phyloP scores from a whole-genome alignment of 306 rosid species.

The Cucumis sativus region Cucumber_9930_V3 NC_026655.2:25148501-25149000 shows the following conservation, averaged over 20 bases:
- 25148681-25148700: not conserved
- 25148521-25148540: conserved; percentile 50
- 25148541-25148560: conserved; percentile 56
- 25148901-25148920: not conserved
- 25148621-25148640: conserved; percentile 51
- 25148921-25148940: not conserved
- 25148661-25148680: not conserved
- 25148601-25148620: conserved; percentile 49
- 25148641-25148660: conserved; percentile 43
- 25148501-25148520: conserved; percentile 64
- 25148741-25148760: no score
- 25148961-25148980: not conserved
- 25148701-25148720: not conserved
- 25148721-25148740: no score
- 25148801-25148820: not conserved
- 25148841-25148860: not conserved
- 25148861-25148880: not conserved
- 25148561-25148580: conserved; percentile 78
- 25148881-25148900: not conserved
- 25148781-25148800: not conserved
- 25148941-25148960: not conserved
- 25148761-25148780: not conserved
- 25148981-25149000: not conserved
- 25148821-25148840: not conserved
- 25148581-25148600: conserved; percentile 51